Evolutionary conservation across 768 basidiomycete genomes (phyloP).

Genomic region (Naganishia vaughanmartiniae): DNA sequence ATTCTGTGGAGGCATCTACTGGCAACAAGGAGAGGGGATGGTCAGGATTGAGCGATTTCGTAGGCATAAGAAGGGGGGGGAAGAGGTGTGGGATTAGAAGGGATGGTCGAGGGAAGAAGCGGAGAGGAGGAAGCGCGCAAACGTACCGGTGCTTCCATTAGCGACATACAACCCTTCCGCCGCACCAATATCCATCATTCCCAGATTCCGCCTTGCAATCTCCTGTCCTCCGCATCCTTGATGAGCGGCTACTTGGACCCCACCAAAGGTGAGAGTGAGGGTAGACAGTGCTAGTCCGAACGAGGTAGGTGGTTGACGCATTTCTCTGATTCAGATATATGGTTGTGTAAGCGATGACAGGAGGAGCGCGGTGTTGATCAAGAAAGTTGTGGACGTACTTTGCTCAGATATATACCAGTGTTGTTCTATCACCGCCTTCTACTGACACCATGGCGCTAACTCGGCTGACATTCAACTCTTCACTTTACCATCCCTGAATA

Average conservation of each 20-base stretch:
- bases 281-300: neutral
- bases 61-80: no score
- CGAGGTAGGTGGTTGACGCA: neutral
- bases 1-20: constrained; percentile 41
- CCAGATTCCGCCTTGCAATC: constrained; percentile 21
- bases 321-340: neutral
- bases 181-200: constrained; percentile 6
- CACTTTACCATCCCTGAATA: no score
- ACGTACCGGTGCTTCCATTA: constrained; percentile 3
- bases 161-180: constrained; percentile 8
- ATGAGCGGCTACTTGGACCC: neutral
- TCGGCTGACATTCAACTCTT: neutral
- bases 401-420: neutral
- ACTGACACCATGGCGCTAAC: neutral
- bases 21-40: neutral
- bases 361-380: neutral
- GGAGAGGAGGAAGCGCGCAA: neutral
- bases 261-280: neutral
- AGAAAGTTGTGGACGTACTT: neutral
- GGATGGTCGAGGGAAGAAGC: neutral
- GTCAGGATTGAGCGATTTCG: no score
- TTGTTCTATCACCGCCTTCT: no score
- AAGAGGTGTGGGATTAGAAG: neutral
- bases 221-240: constrained; percentile 20
- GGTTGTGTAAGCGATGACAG: neutral